phyloP scores from a whole-genome alignment of 2,329 filamentous ascomycete genomes.

The Pyrenochaeta sp. region DNA sequence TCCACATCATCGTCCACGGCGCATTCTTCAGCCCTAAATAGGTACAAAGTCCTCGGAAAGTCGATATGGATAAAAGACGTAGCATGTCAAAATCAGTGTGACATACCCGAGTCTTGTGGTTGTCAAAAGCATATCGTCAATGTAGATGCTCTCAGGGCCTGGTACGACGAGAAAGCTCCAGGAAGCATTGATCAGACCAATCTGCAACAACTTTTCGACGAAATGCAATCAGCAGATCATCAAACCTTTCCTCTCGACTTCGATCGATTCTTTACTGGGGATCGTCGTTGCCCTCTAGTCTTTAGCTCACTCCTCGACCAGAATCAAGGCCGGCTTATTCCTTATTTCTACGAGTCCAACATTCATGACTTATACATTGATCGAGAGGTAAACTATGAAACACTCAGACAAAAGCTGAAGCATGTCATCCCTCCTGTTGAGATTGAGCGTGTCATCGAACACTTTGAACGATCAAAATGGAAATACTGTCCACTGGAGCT shows the following conservation, averaged over 20 bases:
- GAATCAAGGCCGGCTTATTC: slow-evolving; percentile 24
- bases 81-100: slow-evolving; percentile 13
- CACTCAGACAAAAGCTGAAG: not conserved
- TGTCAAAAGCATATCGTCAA: slow-evolving; percentile 14
- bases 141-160: slow-evolving; percentile 11
- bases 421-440: not conserved
- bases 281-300: slow-evolving; percentile 22
- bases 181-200: slow-evolving; percentile 3
- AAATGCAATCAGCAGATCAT: not conserved
- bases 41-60: slow-evolving; percentile 6
- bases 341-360: slow-evolving; percentile 19
- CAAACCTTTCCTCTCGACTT: slow-evolving; percentile 4
- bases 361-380: slow-evolving; percentile 23
- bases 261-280: slow-evolving; percentile 2
- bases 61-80: slow-evolving; percentile 13
- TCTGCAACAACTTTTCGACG: slow-evolving; percentile 3
- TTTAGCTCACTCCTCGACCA: slow-evolving; percentile 34
- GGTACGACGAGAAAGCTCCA: slow-evolving; percentile 9
- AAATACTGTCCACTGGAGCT: slow-evolving; percentile 26
- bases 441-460: slow-evolving; percentile 8
- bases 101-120: not conserved
- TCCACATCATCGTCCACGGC: not conserved
- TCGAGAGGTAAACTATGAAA: not conserved
- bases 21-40: not conserved
- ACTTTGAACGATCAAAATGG: slow-evolving; percentile 32